Evolutionary conservation across 1,284 basidiomycete species (phyloP), one percentile per base, ranked within the genome.

Genomic region (Prillingera fragicola): DNA sequence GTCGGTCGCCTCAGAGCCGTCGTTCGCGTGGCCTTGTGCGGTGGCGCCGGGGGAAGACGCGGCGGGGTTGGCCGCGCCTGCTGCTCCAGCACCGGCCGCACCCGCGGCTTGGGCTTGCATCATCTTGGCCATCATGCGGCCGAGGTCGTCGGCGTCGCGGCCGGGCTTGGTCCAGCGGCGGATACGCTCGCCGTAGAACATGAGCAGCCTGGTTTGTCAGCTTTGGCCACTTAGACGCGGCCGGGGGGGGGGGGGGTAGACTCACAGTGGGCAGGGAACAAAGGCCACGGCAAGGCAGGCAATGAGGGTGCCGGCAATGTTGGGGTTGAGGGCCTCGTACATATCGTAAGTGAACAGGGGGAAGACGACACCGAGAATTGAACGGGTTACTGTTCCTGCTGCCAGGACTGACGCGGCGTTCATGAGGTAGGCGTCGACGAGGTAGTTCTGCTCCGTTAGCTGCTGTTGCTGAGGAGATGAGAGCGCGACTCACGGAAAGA

Each of bases 321-420:
- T 64, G 36, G 79, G 77, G 2, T 80, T 80, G 5, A 83, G 73
- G 2, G 65, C 66, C 9, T 63, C 56, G 59, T 80, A 83, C 75
- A 84, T 77, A 29, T 74, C 55, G 0, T 77, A 74, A 25, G 75
- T 56, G 58, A 82, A 77, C 8, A 81, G 65, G 4, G 80, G 80
- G 59, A 82, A 80, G 0, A 76, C 69, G 26, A 52, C 79, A 14
- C 80, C 84, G 45, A 80, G 75, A 3, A 77, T 67, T 2, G 78
- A 82, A 27, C 83, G 78, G 18, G 82, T 59, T 19, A 87, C 77
- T n/a, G 83, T 79, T 9, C 80, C 82, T 23, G 81, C 78, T 0
- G 83, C 81, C 24, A 83, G 74, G 8, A 80, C 81, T 44, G 77
- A 79, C 0, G 82, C 81, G 6, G 50, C 35, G 48, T 59, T 47